Conservation (phyloP, 1,284 basidiomycete species). For the Sporisorium graminicola region DNA sequence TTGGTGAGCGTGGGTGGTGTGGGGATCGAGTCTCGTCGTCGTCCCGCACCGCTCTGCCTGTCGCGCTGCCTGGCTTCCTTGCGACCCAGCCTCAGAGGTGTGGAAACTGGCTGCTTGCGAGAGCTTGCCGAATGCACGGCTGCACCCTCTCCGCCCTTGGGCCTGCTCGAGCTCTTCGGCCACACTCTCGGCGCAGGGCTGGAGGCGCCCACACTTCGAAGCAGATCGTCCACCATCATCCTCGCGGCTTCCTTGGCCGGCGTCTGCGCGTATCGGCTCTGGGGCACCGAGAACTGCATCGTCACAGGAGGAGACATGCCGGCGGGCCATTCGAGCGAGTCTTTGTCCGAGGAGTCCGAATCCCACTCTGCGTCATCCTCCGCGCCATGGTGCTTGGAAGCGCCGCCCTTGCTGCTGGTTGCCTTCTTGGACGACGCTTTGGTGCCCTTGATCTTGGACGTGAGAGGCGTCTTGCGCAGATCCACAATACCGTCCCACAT, state of each 20-base stretch:
- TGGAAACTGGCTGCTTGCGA: slow-evolving; percentile 51
- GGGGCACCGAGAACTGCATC: slow-evolving; percentile 83
- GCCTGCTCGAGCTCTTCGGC: slow-evolving; percentile 43
- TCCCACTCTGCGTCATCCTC: slow-evolving; percentile 61
- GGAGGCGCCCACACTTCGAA: slow-evolving; percentile 60
- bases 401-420: slow-evolving; percentile 72
- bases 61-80: slow-evolving; percentile 37
- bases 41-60: slow-evolving; percentile 18
- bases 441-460: slow-evolving; percentile 36
- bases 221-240: slow-evolving; percentile 66
- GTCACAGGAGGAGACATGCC: slow-evolving; percentile 89
- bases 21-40: slow-evolving; percentile 61
- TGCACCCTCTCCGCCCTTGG: slow-evolving; percentile 1
- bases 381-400: slow-evolving; percentile 49
- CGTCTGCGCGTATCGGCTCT: slow-evolving; percentile 76
- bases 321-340: slow-evolving; percentile 70
- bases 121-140: slow-evolving; percentile 15
- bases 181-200: slow-evolving; percentile 41
- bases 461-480: slow-evolving; percentile 76
- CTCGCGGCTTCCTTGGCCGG: slow-evolving; percentile 70
- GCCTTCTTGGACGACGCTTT: slow-evolving; percentile 56
- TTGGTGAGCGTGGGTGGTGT: slow-evolving; percentile 66
- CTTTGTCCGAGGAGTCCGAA: slow-evolving; percentile 71
- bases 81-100: slow-evolving; percentile 54
- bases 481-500: slow-evolving; percentile 82